phyloP scores from a whole-genome alignment of 148 eudicot genomes.

The Drosera capensis region DNA sequence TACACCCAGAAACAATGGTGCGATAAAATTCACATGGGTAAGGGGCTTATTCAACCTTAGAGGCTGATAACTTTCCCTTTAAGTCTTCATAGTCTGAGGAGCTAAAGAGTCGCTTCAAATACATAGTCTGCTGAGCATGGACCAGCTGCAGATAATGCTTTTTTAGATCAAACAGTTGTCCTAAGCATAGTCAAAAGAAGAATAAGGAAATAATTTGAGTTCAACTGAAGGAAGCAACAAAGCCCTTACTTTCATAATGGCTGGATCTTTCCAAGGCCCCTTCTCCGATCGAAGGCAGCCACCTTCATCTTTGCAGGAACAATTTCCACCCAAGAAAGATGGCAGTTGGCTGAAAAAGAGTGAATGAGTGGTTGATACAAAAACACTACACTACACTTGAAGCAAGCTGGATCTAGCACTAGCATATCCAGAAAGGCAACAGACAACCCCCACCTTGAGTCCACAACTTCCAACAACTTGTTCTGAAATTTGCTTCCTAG shows the following conservation, averaged over 20 bases:
- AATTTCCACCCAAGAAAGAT: constrained; percentile 79
- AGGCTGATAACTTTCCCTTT: constrained; percentile 35
- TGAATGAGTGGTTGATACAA: too few relatives aligned
- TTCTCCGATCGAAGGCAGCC: constrained; percentile 82
- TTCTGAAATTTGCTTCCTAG: constrained; percentile 63
- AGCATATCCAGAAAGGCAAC: constrained; percentile 4
- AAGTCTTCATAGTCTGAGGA: constrained; percentile 54
- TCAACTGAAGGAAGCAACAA: neutral
- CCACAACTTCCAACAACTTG: constrained; percentile 60
- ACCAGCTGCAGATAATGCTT: neutral
- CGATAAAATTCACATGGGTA: neutral
- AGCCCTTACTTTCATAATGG: constrained; percentile 62
- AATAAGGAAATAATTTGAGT: too few relatives aligned
- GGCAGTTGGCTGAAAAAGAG: constrained; percentile 73
- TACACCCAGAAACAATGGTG: neutral
- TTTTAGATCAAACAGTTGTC: neutral
- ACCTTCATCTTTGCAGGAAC: constrained; percentile 59
- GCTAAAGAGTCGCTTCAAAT: constrained; percentile 37
- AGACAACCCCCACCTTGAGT: constrained; percentile 40
- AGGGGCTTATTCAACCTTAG: constrained; percentile 32
- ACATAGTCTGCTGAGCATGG: constrained; percentile 35
- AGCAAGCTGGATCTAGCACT: constrained; percentile 4
- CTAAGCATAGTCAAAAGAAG: neutral
- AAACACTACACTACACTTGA: constrained; percentile 1
- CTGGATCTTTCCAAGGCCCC: constrained; percentile 95